Evolutionary conservation across 108 stramenopile genomes (phyloP).

Genomic region (Stephanodiscus minutulus): DNA sequence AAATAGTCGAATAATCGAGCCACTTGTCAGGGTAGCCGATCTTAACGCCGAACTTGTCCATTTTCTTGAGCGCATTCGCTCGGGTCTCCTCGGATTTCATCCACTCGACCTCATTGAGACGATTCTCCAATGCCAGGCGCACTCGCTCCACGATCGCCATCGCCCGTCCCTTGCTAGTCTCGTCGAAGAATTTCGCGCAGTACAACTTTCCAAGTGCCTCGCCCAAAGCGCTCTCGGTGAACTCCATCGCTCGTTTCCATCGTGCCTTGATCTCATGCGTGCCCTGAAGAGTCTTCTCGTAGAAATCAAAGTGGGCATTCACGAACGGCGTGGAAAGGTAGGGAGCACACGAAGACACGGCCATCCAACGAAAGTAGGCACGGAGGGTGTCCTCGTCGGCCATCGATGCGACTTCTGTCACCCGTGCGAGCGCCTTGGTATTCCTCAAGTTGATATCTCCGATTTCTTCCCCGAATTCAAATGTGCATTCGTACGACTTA

Average conservation of each 20-base stretch:
- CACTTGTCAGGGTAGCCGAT: slow-evolving; percentile 88
- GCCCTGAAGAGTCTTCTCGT: slow-evolving; percentile 62
- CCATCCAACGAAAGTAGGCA: slow-evolving; percentile 62
- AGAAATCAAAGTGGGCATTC: slow-evolving; percentile 72
- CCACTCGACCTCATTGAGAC: slow-evolving; percentile 87
- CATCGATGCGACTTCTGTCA: slow-evolving; percentile 48
- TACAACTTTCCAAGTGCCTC: slow-evolving; percentile 83
- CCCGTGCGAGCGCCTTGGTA: slow-evolving; percentile 51
- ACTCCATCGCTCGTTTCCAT: slow-evolving; percentile 85
- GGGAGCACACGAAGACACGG: slow-evolving; percentile 53
- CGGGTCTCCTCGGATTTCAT: slow-evolving; percentile 75
- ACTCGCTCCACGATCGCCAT: slow-evolving; percentile 79
- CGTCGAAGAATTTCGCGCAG: slow-evolving; percentile 75
- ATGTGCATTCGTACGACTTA: background rate
- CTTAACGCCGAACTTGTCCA: slow-evolving; percentile 73
- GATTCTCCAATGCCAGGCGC: slow-evolving; percentile 71
- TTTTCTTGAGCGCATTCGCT: slow-evolving; percentile 72
- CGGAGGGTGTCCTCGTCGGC: slow-evolving; percentile 40
- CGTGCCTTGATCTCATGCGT: slow-evolving; percentile 74
- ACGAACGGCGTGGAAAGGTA: slow-evolving; percentile 66
- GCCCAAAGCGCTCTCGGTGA: slow-evolving; percentile 72
- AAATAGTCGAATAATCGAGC: slow-evolving; percentile 67
- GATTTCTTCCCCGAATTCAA: slow-evolving; percentile 21
- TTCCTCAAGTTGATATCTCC: slow-evolving; percentile 78
- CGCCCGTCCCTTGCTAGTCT: slow-evolving; percentile 59